Base-by-base conservation (phyloP, 1,284 basidiomycete species). In the Leccinum subrobustum region DNA sequence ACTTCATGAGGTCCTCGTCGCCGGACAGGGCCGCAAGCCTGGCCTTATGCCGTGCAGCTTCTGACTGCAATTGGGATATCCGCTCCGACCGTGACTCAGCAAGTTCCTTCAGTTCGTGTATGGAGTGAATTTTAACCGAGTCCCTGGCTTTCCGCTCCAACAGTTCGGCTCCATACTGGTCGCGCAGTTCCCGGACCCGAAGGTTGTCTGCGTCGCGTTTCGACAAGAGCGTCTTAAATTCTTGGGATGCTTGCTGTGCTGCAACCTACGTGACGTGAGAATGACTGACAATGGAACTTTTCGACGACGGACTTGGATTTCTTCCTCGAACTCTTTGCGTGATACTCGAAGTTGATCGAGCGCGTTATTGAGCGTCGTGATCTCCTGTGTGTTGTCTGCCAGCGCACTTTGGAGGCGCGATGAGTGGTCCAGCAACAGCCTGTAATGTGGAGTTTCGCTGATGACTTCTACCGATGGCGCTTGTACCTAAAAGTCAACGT, bases 101-200 rank as follows among this genome's bases (percentile, higher is more conserved):
- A 37, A 96, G 78, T 12, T 80, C 80, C 69, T 91, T 89, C 60
- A 89, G 80, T 70, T 96, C 91, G 50, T 91, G 84, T 5, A 85
- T 71, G 16, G 87, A 86, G n/a, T 83, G 78, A 50, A 82, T 69
- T 71, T 88, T 91, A 58, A 86, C 78, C 50, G 75, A 73, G 44
- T 94, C 91, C 64, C 83, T 85, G 27, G 86, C 82, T 70, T 85
- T 88, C 59, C 89, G 82, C 70, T 95, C 92, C 39, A 81, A 76
- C 39, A 95, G 69, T 68, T 96, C 93, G 2, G 88, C 84, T 12
- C 77, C 76, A 52, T 84, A 78, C 63, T 93, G 91, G 69, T 97
- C 94, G 42, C 95, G 86, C 65, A 89, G 83, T 54, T 91, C 89
- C 27, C 95, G 86, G 35, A 97, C 79, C 52, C 95, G 86, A 16